Percentiles rank a stretch among this genome's conserved stretches.
phyloP scores from a whole-genome alignment of 2,329 filamentous ascomycete genomes.

The Colletotrichum truncatum region DNA sequence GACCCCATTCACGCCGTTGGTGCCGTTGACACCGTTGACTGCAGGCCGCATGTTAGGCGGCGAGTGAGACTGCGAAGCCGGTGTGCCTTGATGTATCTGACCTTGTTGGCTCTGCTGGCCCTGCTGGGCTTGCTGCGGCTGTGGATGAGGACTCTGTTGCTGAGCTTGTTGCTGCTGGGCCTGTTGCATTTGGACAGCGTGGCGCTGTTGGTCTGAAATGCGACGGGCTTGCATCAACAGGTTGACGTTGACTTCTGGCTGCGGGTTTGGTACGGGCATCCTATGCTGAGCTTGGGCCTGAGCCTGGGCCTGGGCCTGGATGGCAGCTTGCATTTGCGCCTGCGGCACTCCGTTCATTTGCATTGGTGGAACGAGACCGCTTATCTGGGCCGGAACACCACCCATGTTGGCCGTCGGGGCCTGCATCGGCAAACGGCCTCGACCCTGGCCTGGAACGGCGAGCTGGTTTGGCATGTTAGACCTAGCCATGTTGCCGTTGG shows the following conservation, averaged over 20 bases:
- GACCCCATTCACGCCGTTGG: constrained; percentile 55
- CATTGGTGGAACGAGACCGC: constrained; percentile 61
- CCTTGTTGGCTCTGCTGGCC: constrained; percentile 47
- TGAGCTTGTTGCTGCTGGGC: constrained; percentile 37
- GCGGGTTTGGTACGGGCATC: constrained; percentile 61
- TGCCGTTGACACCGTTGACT: constrained; percentile 40
- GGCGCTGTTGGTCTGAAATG: constrained; percentile 72
- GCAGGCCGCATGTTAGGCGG: constrained; percentile 52
- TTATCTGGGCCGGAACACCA: constrained; percentile 58
- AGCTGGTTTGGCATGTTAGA: constrained; percentile 55
- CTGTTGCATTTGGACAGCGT: constrained; percentile 55
- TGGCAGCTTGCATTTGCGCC: constrained; percentile 72
- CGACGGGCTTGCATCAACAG: constrained; percentile 72
- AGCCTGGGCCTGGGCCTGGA: constrained; percentile 51
- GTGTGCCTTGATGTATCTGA: constrained; percentile 37
- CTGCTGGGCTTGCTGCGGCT: constrained; percentile 51
- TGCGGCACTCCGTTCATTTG: constrained; percentile 74
- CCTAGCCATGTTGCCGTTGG: constrained; percentile 45
- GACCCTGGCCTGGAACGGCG: constrained; percentile 54
- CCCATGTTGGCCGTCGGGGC: constrained; percentile 61
- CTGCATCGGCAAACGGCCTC: constrained; percentile 64
- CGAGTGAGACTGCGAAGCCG: constrained; percentile 44
- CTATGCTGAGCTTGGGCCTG: constrained; percentile 60
- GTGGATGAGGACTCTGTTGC: constrained; percentile 66
- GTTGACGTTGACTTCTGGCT: constrained; percentile 62